Percentiles rank a stretch among this genome's conserved stretches.
Conservation (phyloP, 2,329 filamentous ascomycete species). For the Neonectria magnoliae region DNA sequence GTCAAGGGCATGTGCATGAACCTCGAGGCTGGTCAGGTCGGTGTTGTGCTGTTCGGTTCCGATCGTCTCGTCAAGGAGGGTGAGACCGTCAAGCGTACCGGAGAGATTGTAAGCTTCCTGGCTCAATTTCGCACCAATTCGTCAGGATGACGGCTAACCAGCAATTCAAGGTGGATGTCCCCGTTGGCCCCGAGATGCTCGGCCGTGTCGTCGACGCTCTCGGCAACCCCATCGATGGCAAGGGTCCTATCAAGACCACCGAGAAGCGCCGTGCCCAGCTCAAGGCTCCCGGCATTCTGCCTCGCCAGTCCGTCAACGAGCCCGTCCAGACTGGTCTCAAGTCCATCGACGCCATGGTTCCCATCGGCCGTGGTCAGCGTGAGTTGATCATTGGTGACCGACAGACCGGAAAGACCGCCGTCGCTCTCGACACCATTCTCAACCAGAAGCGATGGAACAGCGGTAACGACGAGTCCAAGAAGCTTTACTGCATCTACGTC, state of each 20-base stretch:
- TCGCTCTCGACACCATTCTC: slow-evolving; percentile 96
- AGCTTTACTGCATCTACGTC: slow-evolving; percentile 99
- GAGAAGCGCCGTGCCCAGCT: slow-evolving; percentile 96
- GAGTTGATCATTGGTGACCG: slow-evolving; percentile 99
- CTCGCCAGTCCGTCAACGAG: slow-evolving; percentile 96
- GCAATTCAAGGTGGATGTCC: slow-evolving; percentile 84
- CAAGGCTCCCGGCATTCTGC: slow-evolving; percentile 98
- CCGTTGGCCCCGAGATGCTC: slow-evolving; percentile 90
- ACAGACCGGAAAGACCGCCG: slow-evolving; percentile 99
- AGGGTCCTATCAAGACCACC: slow-evolving; percentile 93
- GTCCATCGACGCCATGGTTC: slow-evolving; percentile 99
- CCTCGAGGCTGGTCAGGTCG: slow-evolving; percentile 99
- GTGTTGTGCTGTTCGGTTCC: slow-evolving; percentile 99
- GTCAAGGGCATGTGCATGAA: slow-evolving; percentile 99
- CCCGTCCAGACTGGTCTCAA: slow-evolving; percentile 99
- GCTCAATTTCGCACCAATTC: not conserved
- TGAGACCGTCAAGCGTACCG: slow-evolving; percentile 99
- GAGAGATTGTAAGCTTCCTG: slow-evolving; percentile 86
- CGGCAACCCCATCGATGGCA: slow-evolving; percentile 99
- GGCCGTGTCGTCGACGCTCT: slow-evolving; percentile 99
- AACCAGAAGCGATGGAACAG: slow-evolving; percentile 99
- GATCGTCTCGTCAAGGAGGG: slow-evolving; percentile 99
- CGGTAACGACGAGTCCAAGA: slow-evolving; percentile 88
- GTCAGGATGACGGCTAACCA: slow-evolving; percentile 7
- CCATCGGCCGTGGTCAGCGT: slow-evolving; percentile 99